A percentile compares a stretch with the other conserved stretches of the same genome.
Conservation (phyloP, 768 basidiomycete genomes). For the Agrocybe praecox region DNA sequence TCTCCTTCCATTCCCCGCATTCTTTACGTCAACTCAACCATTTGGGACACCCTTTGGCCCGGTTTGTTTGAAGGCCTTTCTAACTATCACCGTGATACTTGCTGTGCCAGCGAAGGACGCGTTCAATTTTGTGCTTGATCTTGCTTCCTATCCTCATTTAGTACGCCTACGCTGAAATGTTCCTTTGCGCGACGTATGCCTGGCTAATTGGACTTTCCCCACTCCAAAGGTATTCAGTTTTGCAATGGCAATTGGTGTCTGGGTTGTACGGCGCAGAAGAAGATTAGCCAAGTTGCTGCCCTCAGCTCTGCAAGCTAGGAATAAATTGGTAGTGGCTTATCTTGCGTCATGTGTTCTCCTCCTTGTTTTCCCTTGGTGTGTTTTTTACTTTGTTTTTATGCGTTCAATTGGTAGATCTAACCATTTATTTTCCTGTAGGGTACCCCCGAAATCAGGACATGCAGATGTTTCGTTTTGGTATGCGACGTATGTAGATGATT, state of each 20-base stretch:
- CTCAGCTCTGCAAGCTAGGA: constrained; percentile 27
- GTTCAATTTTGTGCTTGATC: constrained; percentile 40
- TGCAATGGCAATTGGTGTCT: constrained; percentile 30
- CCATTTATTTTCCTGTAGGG: constrained; percentile 17
- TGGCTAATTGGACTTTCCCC: too few relatives aligned
- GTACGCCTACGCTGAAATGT: too few relatives aligned
- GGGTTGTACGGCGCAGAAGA: constrained; percentile 30
- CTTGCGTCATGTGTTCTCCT: constrained; percentile 30
- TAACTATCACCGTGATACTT: constrained; percentile 45
- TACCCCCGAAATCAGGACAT: constrained; percentile 36
- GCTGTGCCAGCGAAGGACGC: constrained; percentile 36
- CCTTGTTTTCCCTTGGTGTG: constrained; percentile 34
- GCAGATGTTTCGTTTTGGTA: constrained; percentile 42
- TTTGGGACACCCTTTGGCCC: constrained; percentile 52
- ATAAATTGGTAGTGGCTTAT: constrained; percentile 23
- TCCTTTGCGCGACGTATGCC: too few relatives aligned
- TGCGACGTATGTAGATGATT: constrained; percentile 31
- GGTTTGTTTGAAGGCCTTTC: constrained; percentile 36
- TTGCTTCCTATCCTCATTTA: constrained; percentile 40
- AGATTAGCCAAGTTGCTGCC: constrained; percentile 18
- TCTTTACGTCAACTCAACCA: constrained; percentile 50
- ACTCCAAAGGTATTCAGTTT: constrained; percentile 29
- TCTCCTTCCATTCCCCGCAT: constrained; percentile 46
- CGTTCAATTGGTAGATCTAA: too few relatives aligned
- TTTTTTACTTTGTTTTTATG: neutral